Percentiles rank a stretch among this genome's conserved stretches.
Evolutionary conservation across 2,329 filamentous ascomycete species (phyloP).

Genomic region (Penicillium sp.): DNA sequence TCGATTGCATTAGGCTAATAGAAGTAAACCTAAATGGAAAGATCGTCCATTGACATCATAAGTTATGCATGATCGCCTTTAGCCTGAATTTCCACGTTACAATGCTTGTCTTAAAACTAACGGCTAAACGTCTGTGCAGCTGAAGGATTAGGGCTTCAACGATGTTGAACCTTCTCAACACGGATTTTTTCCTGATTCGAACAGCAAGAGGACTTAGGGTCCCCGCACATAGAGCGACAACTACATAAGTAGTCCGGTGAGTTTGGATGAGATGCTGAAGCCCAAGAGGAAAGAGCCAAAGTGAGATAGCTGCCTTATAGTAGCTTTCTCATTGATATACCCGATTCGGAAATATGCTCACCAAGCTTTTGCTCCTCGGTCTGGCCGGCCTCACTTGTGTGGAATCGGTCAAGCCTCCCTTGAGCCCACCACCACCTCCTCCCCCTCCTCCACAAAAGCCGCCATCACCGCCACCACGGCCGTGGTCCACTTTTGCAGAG

Average conservation of each 20-base stretch:
- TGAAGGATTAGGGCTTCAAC: neutral
- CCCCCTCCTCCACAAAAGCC: neutral
- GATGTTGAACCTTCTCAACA: neutral
- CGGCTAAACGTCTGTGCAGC: neutral
- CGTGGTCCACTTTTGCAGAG: conserved; percentile 6
- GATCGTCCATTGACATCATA: neutral
- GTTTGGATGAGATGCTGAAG: neutral
- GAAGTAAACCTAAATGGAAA: neutral
- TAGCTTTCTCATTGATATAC: neutral
- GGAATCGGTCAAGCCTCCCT: neutral
- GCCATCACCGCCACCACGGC: neutral
- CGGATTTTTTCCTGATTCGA: neutral
- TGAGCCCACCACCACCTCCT: neutral
- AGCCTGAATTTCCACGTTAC: neutral
- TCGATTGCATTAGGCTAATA: neutral
- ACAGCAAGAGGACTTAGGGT: neutral
- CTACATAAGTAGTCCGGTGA: neutral
- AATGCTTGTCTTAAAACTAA: neutral
- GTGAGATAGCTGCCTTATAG: neutral
- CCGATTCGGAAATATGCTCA: neutral
- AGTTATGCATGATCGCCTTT: neutral
- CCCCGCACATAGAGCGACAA: neutral
- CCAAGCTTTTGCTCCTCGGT: neutral
- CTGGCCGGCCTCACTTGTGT: neutral
- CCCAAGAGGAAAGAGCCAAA: neutral